Evolutionary conservation across 2,329 filamentous ascomycete genomes (phyloP).

Genomic region (Aphanocladium album): DNA sequence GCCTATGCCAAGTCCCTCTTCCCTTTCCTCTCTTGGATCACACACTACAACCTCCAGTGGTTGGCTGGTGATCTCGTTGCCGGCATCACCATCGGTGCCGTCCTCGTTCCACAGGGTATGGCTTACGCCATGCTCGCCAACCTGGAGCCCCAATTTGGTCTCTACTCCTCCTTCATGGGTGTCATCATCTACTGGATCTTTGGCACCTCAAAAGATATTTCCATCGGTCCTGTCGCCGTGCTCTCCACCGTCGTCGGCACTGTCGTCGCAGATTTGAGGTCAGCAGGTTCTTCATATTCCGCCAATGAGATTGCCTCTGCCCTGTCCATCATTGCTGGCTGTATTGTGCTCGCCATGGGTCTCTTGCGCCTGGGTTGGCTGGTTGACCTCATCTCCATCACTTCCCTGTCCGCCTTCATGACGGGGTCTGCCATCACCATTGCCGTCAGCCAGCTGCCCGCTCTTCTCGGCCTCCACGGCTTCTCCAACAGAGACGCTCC

Average conservation of each 20-base stretch:
- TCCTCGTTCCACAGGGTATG: slow-evolving; percentile 94
- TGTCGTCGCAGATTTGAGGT: slow-evolving; percentile 62
- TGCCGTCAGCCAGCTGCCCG: slow-evolving; percentile 73
- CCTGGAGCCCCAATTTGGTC: slow-evolving; percentile 74
- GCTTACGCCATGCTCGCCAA: slow-evolving; percentile 83
- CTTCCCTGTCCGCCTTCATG: slow-evolving; percentile 92
- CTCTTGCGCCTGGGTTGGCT: slow-evolving; percentile 80
- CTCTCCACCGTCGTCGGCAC: slow-evolving; percentile 88
- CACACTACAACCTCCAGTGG: slow-evolving; percentile 86
- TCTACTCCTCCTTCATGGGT: slow-evolving; percentile 78
- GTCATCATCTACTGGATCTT: slow-evolving; percentile 75
- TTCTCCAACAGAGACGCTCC: slow-evolving; percentile 73
- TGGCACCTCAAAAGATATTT: slow-evolving; percentile 84
- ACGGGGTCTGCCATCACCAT: slow-evolving; percentile 93
- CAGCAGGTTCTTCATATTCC: slow-evolving; percentile 51
- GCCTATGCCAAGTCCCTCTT: slow-evolving; percentile 70
- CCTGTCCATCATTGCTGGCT: slow-evolving; percentile 71
- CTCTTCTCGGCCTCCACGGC: slow-evolving; percentile 71
- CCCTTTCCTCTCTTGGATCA: slow-evolving; percentile 86
- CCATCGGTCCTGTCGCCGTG: slow-evolving; percentile 92
- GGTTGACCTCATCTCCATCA: slow-evolving; percentile 86
- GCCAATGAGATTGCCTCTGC: slow-evolving; percentile 69
- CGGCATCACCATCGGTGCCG: slow-evolving; percentile 54
- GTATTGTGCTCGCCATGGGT: slow-evolving; percentile 73
- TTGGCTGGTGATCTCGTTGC: slow-evolving; percentile 83